phyloP scores from a whole-genome alignment of 1,284 basidiomycete genomes.

The Megacollybia platyphylla region DNA sequence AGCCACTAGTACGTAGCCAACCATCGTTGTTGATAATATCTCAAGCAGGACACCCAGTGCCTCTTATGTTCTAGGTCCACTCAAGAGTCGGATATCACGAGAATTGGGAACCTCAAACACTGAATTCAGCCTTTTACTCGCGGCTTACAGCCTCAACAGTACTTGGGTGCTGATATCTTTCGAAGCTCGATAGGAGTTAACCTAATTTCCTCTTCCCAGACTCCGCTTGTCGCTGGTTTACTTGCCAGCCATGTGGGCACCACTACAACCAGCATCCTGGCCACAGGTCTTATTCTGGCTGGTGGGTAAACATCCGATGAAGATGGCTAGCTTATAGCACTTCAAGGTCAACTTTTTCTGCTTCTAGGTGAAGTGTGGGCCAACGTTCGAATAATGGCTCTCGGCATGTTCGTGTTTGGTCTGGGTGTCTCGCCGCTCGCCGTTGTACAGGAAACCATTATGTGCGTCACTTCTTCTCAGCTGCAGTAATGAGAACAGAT shows the following conservation, averaged over 20 bases:
- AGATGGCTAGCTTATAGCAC: slow-evolving; percentile 6
- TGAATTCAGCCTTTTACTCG: slow-evolving; percentile 65
- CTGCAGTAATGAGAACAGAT: too few species aligned
- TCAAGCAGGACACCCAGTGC: slow-evolving; percentile 28
- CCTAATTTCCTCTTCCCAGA: slow-evolving; percentile 29
- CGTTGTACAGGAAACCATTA: slow-evolving; percentile 68
- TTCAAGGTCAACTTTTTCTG: slow-evolving; percentile 45
- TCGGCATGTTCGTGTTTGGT: slow-evolving; percentile 70
- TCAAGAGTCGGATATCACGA: slow-evolving; percentile 59
- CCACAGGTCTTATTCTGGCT: slow-evolving; percentile 56
- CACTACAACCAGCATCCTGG: slow-evolving; percentile 54
- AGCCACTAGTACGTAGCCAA: slow-evolving; percentile 54
- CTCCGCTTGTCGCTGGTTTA: slow-evolving; percentile 59
- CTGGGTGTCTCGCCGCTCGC: slow-evolving; percentile 66
- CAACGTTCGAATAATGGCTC: slow-evolving; percentile 49
- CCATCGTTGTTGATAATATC: slow-evolving; percentile 2
- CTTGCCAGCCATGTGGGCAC: slow-evolving; percentile 59
- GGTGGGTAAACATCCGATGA: slow-evolving; percentile 22
- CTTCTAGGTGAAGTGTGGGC: slow-evolving; percentile 48
- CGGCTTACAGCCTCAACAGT: slow-evolving; percentile 51
- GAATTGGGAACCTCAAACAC: slow-evolving; percentile 69
- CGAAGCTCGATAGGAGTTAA: slow-evolving; percentile 32
- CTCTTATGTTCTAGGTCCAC: slow-evolving; percentile 58
- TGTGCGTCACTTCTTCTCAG: slow-evolving; percentile 13
- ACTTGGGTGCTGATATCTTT: neutral